These are phyloP conservation scores for Starmerella khaoyaiensis DNA, from an alignment of 805 yeast genomes.

Conservation along the genomic window DNA sequence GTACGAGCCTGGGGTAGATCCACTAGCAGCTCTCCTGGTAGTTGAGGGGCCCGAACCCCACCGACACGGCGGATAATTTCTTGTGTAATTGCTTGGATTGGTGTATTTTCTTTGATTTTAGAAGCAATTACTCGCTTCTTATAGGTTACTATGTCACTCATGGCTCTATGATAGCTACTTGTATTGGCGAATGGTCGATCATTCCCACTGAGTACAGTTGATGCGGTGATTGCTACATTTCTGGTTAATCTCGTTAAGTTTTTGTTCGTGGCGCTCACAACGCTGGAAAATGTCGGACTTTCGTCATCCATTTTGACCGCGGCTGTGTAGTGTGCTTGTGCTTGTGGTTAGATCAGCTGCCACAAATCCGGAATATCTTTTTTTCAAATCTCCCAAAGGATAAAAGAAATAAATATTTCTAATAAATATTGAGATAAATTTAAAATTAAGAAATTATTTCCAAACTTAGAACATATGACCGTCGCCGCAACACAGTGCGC, in stretches of 20 bases:
- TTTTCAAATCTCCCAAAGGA: too few relatives aligned
- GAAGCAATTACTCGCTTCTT: constrained; percentile 13
- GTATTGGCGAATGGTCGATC: constrained; percentile 6
- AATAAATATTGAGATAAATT: neutral
- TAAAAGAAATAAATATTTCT: neutral
- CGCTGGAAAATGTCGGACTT: constrained; percentile 25
- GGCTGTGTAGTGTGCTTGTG: neutral
- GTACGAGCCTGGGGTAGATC: constrained; percentile 36
- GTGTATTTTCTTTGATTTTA: constrained; percentile 12
- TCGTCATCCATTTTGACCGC: constrained; percentile 22
- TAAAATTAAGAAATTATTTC: too few relatives aligned
- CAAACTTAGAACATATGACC: too few relatives aligned
- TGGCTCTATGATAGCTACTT: constrained; percentile 15
- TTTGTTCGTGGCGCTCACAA: constrained; percentile 30
- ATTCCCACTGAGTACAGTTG: constrained; percentile 21
- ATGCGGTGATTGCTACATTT: constrained; percentile 31
- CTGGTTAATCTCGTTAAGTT: constrained; percentile 29
- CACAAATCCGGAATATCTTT: too few relatives aligned
- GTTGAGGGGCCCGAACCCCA: constrained; percentile 35
- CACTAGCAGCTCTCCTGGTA: constrained; percentile 44
- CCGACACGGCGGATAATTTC: constrained; percentile 22
- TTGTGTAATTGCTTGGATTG: constrained; percentile 12
- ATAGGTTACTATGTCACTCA: constrained; percentile 15
- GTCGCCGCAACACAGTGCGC: neutral
- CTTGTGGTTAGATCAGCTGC: too few relatives aligned